Conservation (phyloP, 768 basidiomycete genomes). For the Artomyces pyxidatus region DNA sequence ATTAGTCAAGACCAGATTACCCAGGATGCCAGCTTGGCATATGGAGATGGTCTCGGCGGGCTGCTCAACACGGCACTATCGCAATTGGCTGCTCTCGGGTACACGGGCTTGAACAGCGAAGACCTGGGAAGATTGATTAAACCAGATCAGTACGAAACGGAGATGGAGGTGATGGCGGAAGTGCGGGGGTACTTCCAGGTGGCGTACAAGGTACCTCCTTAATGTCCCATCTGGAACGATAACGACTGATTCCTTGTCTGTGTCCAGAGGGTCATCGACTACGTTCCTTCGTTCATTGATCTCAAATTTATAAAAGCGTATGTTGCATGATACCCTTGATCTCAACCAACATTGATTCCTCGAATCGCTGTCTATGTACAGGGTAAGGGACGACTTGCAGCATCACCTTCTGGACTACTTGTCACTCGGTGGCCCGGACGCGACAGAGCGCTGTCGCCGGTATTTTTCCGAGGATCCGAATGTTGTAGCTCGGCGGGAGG, state of each 20-base stretch:
- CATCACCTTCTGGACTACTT: slow-evolving; percentile 6
- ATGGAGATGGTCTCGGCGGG: neutral
- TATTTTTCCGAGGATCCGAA: slow-evolving; percentile 16
- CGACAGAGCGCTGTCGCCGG: neutral
- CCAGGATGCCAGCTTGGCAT: no score
- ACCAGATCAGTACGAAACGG: slow-evolving; percentile 32
- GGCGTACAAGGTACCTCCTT: slow-evolving; percentile 32
- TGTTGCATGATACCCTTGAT: no score
- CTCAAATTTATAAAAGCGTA: slow-evolving; percentile 5
- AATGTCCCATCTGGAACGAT: neutral
- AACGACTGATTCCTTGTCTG: neutral
- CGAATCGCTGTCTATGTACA: no score
- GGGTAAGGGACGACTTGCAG: neutral
- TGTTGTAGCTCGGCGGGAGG: neutral
- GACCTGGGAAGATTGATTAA: slow-evolving; percentile 28
- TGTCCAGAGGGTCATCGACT: slow-evolving; percentile 43
- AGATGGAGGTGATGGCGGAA: slow-evolving; percentile 35
- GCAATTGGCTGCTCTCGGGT: neutral
- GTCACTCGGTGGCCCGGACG: slow-evolving; percentile 3
- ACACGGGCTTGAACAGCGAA: slow-evolving; percentile 17
- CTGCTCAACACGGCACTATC: neutral
- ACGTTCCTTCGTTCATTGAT: slow-evolving; percentile 28
- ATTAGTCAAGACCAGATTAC: neutral
- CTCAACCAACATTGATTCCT: no score
- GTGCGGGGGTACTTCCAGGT: slow-evolving; percentile 39